A percentile compares a stretch with the other conserved stretches of the same genome.
phyloP scores from a whole-genome alignment of 306 rosid species.

The Quercus bicolor region DNA sequence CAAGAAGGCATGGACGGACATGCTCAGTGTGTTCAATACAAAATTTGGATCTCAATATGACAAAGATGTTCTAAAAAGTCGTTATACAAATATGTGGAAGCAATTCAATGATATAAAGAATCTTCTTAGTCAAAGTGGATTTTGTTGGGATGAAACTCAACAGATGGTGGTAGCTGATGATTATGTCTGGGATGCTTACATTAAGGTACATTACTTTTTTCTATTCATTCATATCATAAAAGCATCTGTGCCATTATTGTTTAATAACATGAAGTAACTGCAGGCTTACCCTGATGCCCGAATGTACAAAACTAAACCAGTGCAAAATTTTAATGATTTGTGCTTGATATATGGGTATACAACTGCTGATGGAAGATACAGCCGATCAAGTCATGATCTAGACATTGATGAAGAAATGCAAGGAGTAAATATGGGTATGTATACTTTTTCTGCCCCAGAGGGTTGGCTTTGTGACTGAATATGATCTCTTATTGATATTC shows the following conservation, averaged over 20 bases:
- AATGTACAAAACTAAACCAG: conserved; percentile 50
- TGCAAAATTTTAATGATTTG: conserved; percentile 61
- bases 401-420: conserved; percentile 50
- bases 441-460: conserved; percentile 5
- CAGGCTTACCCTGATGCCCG: conserved; percentile 68
- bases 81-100: conserved; percentile 72
- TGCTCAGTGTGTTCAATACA: conserved; percentile 57
- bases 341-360: conserved; percentile 59
- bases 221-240: background rate
- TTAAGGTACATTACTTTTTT: conserved; percentile 34
- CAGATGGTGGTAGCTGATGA: conserved; percentile 75
- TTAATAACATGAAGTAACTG: conserved; percentile 4
- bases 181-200: conserved; percentile 58
- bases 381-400: conserved; percentile 76
- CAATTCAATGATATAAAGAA: conserved; percentile 71
- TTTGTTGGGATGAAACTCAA: conserved; percentile 68
- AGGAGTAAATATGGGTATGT: conserved; percentile 40
- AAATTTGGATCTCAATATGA: conserved; percentile 66
- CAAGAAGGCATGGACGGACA: conserved; percentile 76
- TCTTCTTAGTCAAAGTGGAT: conserved; percentile 55
- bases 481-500: background rate
- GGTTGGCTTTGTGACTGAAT: background rate
- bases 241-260: background rate
- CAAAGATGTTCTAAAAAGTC: conserved; percentile 68
- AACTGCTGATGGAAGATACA: conserved; percentile 78